phyloP scores from a whole-genome alignment of 2,329 filamentous ascomycete genomes.

The Rutstroemia sp. region DNA sequence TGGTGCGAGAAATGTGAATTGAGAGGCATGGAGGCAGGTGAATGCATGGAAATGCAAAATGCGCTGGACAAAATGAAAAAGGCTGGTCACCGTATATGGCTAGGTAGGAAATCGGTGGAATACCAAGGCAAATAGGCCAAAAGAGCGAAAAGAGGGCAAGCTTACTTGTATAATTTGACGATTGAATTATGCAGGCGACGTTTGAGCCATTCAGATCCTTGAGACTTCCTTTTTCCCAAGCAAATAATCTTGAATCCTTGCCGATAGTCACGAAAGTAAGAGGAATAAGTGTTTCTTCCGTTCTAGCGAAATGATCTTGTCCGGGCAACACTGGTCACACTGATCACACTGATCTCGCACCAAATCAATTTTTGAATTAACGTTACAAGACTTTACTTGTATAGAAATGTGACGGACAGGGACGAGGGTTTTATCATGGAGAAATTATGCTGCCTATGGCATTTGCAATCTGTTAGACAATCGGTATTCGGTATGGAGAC shows the following conservation, averaged over 20 bases:
- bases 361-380: not conserved
- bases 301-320: not conserved
- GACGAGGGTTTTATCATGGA: no score
- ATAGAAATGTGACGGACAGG: not conserved
- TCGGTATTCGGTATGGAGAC: not conserved
- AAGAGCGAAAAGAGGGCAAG: not conserved
- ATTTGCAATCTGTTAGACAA: not conserved
- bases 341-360: not conserved
- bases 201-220: not conserved
- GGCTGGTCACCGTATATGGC: constrained; percentile 7
- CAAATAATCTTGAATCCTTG: not conserved
- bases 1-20: not conserved
- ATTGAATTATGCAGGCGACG: not conserved
- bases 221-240: not conserved
- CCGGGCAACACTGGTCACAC: not conserved
- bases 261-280: not conserved
- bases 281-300: no score
- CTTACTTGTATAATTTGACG: not conserved
- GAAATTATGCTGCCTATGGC: no score
- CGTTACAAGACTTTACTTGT: no score
- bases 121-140: not conserved
- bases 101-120: not conserved
- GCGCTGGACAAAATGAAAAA: constrained; percentile 8
- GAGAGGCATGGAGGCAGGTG: not conserved
- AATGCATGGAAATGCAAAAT: constrained; percentile 7